Conservation (phyloP, 2,329 filamentous ascomycete genomes). For the Venturia aucupariae region DNA sequence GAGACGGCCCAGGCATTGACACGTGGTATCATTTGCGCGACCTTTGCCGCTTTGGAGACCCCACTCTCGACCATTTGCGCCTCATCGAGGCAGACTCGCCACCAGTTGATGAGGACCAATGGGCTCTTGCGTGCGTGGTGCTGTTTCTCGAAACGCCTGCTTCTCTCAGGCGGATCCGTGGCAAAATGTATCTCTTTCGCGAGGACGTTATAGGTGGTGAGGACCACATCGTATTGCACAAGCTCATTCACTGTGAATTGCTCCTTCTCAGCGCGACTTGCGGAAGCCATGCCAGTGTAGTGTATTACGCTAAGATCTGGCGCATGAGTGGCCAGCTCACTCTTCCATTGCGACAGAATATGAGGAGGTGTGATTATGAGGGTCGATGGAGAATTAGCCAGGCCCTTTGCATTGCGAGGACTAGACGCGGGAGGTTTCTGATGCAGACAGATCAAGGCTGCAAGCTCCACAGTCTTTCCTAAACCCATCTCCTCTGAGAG, state of each 20-base stretch:
- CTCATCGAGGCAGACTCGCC: constrained; percentile 68
- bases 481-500: constrained; percentile 77
- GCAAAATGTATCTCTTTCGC: constrained; percentile 73
- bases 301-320: constrained; percentile 46
- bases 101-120: constrained; percentile 75
- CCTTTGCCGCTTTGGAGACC: constrained; percentile 69
- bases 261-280: constrained; percentile 21
- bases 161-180: constrained; percentile 58
- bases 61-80: constrained; percentile 90
- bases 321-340: constrained; percentile 49
- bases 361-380: constrained; percentile 54
- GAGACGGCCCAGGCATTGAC: constrained; percentile 87
- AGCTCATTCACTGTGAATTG: constrained; percentile 38
- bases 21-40: constrained; percentile 72
- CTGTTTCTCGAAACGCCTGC: constrained; percentile 54
- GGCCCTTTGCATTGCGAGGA: constrained; percentile 8
- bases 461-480: constrained; percentile 69
- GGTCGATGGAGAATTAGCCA: constrained; percentile 40
- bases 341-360: constrained; percentile 55
- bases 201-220: constrained; percentile 61
- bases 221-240: constrained; percentile 45
- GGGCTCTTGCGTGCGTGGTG: constrained; percentile 63
- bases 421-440: constrained; percentile 25
- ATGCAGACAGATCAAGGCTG: constrained; percentile 61
- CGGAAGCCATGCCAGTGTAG: constrained; percentile 42